A percentile compares a stretch with the other conserved stretches of the same genome.
Evolutionary conservation across 108 stramenopile genomes (phyloP).

Genomic region (Cyclotella kingstonii): DNA sequence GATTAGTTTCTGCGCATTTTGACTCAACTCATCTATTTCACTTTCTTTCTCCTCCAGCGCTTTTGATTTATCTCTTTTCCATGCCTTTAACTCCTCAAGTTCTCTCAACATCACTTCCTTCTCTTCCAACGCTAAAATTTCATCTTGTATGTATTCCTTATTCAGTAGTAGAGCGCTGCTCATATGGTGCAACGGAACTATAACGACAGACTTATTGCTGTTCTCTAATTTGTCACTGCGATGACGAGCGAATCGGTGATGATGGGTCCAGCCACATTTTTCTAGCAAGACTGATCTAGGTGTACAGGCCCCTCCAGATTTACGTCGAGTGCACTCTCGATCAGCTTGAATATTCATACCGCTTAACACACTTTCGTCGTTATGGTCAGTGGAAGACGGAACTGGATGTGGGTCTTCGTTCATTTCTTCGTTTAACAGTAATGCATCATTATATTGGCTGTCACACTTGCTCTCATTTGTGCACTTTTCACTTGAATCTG

Average conservation of each 20-base stretch:
- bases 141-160: slow-evolving; percentile 2
- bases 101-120: not conserved
- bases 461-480: not conserved
- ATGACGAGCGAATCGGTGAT: slow-evolving; percentile 18
- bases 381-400: too few species aligned
- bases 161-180: not conserved
- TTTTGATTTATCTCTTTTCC: slow-evolving; percentile 1
- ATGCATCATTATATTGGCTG: not conserved
- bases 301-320: not conserved
- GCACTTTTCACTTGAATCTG: slow-evolving; percentile 6
- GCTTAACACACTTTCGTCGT: too few species aligned
- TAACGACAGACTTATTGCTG: not conserved
- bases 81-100: not conserved
- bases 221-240: not conserved
- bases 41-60: not conserved
- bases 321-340: not conserved
- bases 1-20: not conserved
- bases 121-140: not conserved
- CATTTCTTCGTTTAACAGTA: too few species aligned
- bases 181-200: slow-evolving; percentile 1
- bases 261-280: slow-evolving; percentile 6
- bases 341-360: too few species aligned
- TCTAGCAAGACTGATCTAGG: slow-evolving; percentile 11
- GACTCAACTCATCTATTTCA: not conserved
- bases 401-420: too few species aligned